Base-by-base conservation (phyloP, 768 basidiomycete species). In the Tephrocybe sp. region DNA sequence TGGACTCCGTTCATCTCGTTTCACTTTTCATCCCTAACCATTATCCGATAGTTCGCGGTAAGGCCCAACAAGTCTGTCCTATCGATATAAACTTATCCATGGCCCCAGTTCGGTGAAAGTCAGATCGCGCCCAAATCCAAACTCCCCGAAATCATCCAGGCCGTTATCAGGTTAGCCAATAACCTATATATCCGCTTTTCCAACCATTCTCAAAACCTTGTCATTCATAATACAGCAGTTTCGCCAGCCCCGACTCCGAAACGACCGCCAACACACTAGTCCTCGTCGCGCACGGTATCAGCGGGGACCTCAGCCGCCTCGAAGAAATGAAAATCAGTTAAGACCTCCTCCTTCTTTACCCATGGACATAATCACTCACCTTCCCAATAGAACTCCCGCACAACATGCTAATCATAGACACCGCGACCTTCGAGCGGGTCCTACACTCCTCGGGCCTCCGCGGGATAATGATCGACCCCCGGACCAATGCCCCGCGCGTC, bases 291-390 rank as follows among this genome's bases (percentile, higher is more conserved):
- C 87, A 90, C 58, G 75, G 74, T 19, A 62, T 81, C 32, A 67
- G 70, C 30, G 75, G 74, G 2, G 77, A 84, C 55, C 65, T 91
- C 12, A 71, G 78, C 32, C 75, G 82, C 15, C 70, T 92, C 30
- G 85, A 88, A 44, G 87, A 90, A 39, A 84, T 91, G 79, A 84
- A 82, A 67, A 87, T 91, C 60, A 86, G 89, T 91, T 60, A 60
- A 87, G 6, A n/a, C 4, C 25, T 9, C 32, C 2, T 38, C 16
- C 22, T 22, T 51, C 6, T 44, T 25, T 6, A 1, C 11, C 45
- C 13, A 3, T 8, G 21, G 5, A 18, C 25, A 5, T 11, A 9
- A 5, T 16, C 18, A 3, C 26, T 15, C 21, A 31, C 13, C 47
- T 25, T 9, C 30, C 25, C 12, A 3, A 8, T 59, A 91, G 89